Evolutionary conservation across 1,284 basidiomycete species (phyloP).

Genomic region (Apiotrichum brassicae): DNA sequence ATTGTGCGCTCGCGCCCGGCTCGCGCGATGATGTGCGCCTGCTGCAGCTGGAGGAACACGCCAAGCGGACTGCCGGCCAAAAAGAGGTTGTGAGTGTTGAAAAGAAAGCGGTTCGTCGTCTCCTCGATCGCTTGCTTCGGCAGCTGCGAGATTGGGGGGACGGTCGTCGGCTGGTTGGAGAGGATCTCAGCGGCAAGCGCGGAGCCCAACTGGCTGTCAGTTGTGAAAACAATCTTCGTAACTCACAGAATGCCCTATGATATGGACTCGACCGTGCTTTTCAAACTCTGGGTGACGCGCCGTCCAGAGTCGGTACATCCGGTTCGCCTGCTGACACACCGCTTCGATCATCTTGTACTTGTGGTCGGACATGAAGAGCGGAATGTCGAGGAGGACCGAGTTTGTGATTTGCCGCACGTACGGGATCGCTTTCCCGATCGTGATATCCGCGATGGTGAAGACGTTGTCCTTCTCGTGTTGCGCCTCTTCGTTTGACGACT

Average conservation of each 20-base stretch:
- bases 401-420: conserved; percentile 52
- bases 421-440: conserved; percentile 50
- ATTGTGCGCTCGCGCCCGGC: conserved; percentile 51
- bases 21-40: conserved; percentile 53
- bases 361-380: conserved; percentile 50
- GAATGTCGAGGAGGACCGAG: conserved; percentile 51
- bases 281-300: conserved; percentile 53
- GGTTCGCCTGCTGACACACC: conserved; percentile 47
- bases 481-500: conserved; percentile 46
- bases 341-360: conserved; percentile 52
- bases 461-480: conserved; percentile 49
- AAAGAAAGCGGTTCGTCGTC: conserved; percentile 47
- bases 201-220: conserved; percentile 47
- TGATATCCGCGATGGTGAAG: conserved; percentile 51
- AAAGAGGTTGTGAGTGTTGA: conserved; percentile 52
- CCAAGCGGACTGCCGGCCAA: conserved; percentile 53
- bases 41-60: conserved; percentile 53
- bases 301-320: conserved; percentile 53
- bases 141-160: conserved; percentile 46
- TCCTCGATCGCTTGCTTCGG: conserved; percentile 37
- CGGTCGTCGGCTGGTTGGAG: conserved; percentile 52
- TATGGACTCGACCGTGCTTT: conserved; percentile 47
- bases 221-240: background rate
- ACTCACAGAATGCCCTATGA: conserved; percentile 46
- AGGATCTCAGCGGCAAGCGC: conserved; percentile 53